Conservation (phyloP, 345 rosid genomes). For the Eucalyptus regnans region DNA sequence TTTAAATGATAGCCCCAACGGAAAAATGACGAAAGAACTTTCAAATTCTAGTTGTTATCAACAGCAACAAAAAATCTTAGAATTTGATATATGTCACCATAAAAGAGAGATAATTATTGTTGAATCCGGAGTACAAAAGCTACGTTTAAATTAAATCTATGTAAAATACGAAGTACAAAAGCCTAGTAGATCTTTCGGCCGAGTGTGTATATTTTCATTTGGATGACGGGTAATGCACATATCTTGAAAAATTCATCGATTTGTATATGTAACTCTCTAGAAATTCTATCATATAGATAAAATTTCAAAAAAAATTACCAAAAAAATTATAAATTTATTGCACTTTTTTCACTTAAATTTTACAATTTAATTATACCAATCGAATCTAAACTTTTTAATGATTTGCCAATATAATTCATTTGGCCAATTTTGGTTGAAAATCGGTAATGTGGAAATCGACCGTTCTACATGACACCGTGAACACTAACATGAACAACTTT, state of each 20-base stretch:
- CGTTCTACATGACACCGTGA: fast-evolving
- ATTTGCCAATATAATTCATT: too few species aligned
- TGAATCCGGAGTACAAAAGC: background rate
- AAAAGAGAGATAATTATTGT: background rate
- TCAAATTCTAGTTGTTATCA: background rate
- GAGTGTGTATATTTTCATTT: background rate
- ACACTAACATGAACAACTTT: too few species aligned
- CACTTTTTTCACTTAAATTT: too few species aligned
- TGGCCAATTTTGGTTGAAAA: too few species aligned
- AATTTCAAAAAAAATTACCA: too few species aligned
- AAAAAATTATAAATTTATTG: too few species aligned
- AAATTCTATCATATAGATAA: background rate
- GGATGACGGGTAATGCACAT: background rate
- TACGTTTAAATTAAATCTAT: background rate
- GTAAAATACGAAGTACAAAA: background rate
- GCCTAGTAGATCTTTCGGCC: background rate
- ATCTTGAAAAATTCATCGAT: background rate
- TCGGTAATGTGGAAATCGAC: fast-evolving
- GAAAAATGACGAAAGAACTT: background rate
- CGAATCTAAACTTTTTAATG: fast-evolving
- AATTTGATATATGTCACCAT: background rate
- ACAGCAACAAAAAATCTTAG: background rate
- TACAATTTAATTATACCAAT: too few species aligned
- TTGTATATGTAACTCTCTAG: background rate
- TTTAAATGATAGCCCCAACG: background rate